Base-by-base conservation (phyloP, 2,329 filamentous ascomycete species). In the Didymella arachidicola region DNA sequence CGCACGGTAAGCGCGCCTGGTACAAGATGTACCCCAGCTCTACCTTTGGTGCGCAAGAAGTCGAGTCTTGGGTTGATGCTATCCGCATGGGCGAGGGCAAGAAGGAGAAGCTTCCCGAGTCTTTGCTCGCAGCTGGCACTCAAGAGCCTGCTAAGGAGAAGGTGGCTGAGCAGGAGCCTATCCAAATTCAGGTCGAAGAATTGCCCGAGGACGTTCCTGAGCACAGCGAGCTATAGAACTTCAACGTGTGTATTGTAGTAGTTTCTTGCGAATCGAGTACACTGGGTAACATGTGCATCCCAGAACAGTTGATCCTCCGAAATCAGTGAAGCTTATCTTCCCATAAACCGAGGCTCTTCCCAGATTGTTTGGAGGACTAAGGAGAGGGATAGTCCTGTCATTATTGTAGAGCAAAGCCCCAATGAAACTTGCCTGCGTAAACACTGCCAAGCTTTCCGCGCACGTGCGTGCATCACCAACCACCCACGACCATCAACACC, bases 41-140 rank as follows among this genome's bases (percentile, higher is more conserved):
- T 8, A 75, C 78, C 16, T 87, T 87, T 43, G 86, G 84, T 53
- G 72, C 82, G 25, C 81, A 84, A 53, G 85, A 83, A 26, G 80
- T 99, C 29, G 92, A 97, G 79, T 80, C 81, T 61, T 99, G 94
- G 92, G 86, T 99, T 59, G 95, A 99, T 71, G 84, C 86, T n/a
- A 92, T 98, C 62, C 88, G 92, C 36, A 84, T 99, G 82, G 92
- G 93, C 51, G 94, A 98, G 73, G 90, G 92, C 2, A 80, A 84
- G 59, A 97, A 94, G 83, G 84, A 87, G 69, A 91, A 86, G 67
- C 73, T 93, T 16, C 83, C 82, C 39, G 85, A 89, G 59, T 71
- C 71, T 4, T 45, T 82, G 34, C 63, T 82, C 10, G 68, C 72
- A 6, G 60, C 62, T 25, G 65, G 59, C 4, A 65, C 72, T 41